Base-by-base conservation (phyloP, 352 stramenopile species). In the Peronospora destructor region DNA sequence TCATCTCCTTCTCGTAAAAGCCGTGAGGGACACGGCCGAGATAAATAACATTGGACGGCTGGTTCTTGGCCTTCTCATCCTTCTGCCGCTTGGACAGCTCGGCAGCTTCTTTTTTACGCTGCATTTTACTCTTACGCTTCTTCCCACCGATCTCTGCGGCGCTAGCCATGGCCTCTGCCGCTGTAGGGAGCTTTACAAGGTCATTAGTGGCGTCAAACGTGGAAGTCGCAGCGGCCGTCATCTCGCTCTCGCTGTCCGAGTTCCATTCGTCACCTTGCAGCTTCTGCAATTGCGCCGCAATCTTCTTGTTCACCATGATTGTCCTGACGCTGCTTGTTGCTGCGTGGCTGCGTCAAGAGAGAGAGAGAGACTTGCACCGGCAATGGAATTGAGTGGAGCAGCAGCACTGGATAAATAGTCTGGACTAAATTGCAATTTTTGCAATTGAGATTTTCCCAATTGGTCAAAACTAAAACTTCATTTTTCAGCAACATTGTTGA, bases 1-100 rank as follows among this genome's bases (percentile, higher is more conserved):
- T 64, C 61, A 99, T 92, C 71, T 98, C 85, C 57, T 90, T 82
- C 76, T 99, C 95, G 80, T 98, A 97, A 55, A 98, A 98, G 28
- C 92, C 90, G 63, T 94, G 77, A 23, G 95, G 94, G 56, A 99
- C 75, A 77, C 97, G 94, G 17, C 94, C 94, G 45, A 98, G 76
- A 79, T 98, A 98, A 69, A 98, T 91, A 70, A 98, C 93, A 44
- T 62, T 89, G 65, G 71, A 94, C 49, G 59, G 57, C 57, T 73
- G 71, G 30, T 61, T 51, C 35, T 67, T 71, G 38, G 17, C 51
- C 53, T 64, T 70, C 19, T 64, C 53, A 19, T 28, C 28, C 41
- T 59, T 41, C 43, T 69, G 38, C 29, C 50, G 41, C 40, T 64
- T 49, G 19, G 33, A 50, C 16, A 47, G 36, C 10, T 55, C 54